These are phyloP conservation scores for Brassica incana DNA, from an alignment of 345 rosid genomes.

Conservation along the genomic window DNA sequence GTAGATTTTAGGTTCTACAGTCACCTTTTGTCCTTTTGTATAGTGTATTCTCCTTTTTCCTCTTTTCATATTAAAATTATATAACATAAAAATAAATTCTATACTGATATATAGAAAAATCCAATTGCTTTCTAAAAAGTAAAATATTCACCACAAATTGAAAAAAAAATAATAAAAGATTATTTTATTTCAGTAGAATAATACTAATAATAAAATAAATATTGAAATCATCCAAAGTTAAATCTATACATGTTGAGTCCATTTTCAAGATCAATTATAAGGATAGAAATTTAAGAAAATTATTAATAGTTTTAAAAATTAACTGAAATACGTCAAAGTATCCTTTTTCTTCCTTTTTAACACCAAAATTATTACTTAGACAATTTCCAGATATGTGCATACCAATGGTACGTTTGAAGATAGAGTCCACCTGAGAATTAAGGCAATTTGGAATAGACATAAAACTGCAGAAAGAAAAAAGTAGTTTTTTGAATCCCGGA, in stretches of 20 bases:
- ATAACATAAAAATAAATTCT: not conserved
- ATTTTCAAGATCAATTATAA: not conserved
- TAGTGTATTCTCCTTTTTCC: not conserved
- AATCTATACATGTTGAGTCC: not conserved
- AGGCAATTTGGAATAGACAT: not conserved
- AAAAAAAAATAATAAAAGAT: not conserved
- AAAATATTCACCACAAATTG: not conserved
- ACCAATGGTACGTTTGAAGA: too few relatives aligned
- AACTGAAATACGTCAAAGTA: not conserved
- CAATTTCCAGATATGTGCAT: too few relatives aligned
- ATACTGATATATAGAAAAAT: not conserved
- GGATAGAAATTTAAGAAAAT: not conserved
- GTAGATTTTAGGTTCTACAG: too few relatives aligned
- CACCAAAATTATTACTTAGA: too few relatives aligned
- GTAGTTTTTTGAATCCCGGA: not conserved
- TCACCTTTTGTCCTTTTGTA: not conserved
- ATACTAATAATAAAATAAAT: not conserved
- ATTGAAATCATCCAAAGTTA: not conserved
- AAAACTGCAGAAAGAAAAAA: not conserved
- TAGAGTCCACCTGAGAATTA: not conserved
- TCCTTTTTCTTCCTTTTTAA: not conserved
- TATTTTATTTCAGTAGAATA: not conserved
- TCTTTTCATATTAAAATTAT: not conserved
- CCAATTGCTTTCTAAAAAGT: not conserved
- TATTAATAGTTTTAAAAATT: not conserved